phyloP scores from a whole-genome alignment of 768 basidiomycete genomes.

The Suillus tomentosus region DNA sequence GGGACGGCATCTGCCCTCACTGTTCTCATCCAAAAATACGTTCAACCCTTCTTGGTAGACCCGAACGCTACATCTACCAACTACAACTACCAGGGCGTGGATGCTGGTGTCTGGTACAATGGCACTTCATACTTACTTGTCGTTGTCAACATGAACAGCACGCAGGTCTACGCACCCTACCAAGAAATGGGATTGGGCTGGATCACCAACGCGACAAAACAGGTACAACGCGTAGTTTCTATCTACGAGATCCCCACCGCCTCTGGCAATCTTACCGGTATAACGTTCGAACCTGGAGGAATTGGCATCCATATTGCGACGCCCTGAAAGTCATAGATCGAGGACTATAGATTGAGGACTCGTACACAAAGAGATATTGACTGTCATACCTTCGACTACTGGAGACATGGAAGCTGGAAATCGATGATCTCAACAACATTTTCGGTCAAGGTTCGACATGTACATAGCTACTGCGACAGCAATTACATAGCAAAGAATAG shows the following conservation, averaged over 20 bases:
- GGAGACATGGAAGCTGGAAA: neutral
- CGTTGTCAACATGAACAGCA: conserved; percentile 15
- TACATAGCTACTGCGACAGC: conserved; percentile 13
- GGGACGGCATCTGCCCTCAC: conserved; percentile 18
- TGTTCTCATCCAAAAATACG: neutral
- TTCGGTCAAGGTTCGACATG: neutral
- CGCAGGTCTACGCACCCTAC: conserved; percentile 18
- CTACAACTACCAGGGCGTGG: conserved; percentile 22
- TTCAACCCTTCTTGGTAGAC: conserved; percentile 28
- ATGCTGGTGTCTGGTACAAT: conserved; percentile 26
- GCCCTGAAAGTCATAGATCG: conserved; percentile 1
- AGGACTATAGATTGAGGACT: neutral
- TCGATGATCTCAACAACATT: neutral
- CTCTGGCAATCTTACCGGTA: conserved; percentile 20
- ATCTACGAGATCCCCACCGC: neutral
- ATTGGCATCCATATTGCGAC: conserved; percentile 27
- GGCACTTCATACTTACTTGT: conserved; percentile 26
- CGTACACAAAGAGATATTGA: neutral
- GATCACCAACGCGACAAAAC: conserved; percentile 20
- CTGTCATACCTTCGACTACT: neutral
- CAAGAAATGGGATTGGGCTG: conserved; percentile 17
- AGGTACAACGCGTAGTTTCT: conserved; percentile 23
- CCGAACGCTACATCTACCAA: conserved; percentile 12
- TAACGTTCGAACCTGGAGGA: conserved; percentile 19
- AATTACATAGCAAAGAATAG: conserved; percentile 36